Conservation (phyloP, 768 basidiomycete genomes). For the Xerocomus potaroensis region DNA sequence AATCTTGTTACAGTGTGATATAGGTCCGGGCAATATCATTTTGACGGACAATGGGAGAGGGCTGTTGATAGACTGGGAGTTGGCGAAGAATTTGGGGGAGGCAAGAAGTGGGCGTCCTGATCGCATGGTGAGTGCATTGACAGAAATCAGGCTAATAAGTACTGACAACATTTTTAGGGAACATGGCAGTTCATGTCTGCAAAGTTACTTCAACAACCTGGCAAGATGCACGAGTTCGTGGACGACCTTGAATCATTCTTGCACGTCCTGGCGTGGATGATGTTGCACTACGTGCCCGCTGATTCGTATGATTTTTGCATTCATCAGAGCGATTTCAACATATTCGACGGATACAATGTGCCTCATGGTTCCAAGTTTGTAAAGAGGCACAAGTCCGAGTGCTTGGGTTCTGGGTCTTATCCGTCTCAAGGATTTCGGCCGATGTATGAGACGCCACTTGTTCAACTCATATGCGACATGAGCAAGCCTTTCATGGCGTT, state of each 20-base stretch:
- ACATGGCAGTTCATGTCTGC: conserved; percentile 10
- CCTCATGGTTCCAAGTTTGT: no score
- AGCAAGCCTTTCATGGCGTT: no score
- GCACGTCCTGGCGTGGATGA: conserved; percentile 8
- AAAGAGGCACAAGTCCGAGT: no score
- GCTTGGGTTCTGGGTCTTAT: no score
- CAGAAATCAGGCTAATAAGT: not conserved
- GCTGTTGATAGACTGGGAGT: conserved; percentile 28
- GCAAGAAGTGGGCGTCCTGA: not conserved
- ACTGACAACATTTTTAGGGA: no score
- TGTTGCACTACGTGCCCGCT: not conserved
- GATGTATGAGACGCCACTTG: no score
- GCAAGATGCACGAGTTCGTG: conserved; percentile 18
- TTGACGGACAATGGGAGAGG: conserved; percentile 10
- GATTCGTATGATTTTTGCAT: not conserved
- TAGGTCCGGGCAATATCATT: conserved; percentile 27
- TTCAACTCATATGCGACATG: no score
- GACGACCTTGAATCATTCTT: conserved; percentile 35
- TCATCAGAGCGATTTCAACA: not conserved
- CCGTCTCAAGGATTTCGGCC: no score
- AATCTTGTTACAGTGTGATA: conserved; percentile 25
- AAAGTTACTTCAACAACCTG: conserved; percentile 12
- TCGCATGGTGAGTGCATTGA: not conserved
- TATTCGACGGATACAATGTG: not conserved
- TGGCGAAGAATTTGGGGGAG: not conserved